Base-by-base conservation (phyloP, 345 rosid species). In the Pistacia integerrima region DNA sequence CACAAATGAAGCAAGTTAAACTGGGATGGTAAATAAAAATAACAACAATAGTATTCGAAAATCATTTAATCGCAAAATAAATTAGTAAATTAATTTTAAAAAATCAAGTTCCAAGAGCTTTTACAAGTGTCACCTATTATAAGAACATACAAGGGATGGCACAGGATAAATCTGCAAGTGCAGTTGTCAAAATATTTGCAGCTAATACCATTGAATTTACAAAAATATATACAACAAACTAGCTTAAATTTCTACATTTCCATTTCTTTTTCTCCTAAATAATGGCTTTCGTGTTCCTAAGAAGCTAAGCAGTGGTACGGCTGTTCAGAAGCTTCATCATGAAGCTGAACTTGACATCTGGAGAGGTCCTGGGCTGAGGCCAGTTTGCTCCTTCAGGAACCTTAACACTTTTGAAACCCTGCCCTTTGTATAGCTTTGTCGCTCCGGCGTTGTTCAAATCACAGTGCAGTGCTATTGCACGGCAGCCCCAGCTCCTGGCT, bases 241-340 rank as follows among this genome's bases (percentile, higher is more conserved):
- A 51, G 65, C 66, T 8, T 57, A 46, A 59, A 13, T 69, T 77
- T 51, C 78, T 79, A 77, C 44, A 48, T 67, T 25, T 17, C 28
- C 14, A 41, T 41, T 41, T 41, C 44, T 62, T 64, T 35, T 36
- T 69, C 60, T 20, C 38, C 16, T 1, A 58, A 59, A 60, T 49
- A 11, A 20, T 38, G 48, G 38, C 33, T 73, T 67, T 18, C 8
- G 25, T 20, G 55, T 63, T 67, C 22, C 70, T 75, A 65, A 22
- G 46, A 66, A 74, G 44, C 58, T 64, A 61, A 35, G 80, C 55
- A 44, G 73, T 71, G n/a, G 79, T 74, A 54, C 84, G 80, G 70
- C 75, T 64, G 80, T 82, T 85, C 51, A 94, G 76, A 74, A 93
- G 98, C 85, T 96, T 96, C 97, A 92, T 92, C 99, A 96, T 96